phyloP scores from a whole-genome alignment of 2,329 filamentous ascomycete species.

The Zalaria sp. region DNA sequence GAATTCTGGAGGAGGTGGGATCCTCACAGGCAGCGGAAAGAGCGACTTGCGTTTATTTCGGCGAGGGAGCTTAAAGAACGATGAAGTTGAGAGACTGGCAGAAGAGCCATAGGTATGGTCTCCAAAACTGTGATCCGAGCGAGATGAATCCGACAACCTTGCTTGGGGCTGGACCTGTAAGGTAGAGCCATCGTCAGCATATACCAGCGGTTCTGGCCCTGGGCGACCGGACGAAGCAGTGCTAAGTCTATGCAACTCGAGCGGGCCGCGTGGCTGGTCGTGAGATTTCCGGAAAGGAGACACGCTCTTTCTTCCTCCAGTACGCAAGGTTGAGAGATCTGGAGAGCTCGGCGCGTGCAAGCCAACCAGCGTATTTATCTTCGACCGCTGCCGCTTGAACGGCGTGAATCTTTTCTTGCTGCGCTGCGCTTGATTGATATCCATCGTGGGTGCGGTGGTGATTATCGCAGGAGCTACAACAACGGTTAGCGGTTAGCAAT shows the following conservation, averaged over 20 bases:
- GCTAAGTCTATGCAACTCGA: not conserved
- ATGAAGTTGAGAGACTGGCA: conserved; percentile 45
- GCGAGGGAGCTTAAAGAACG: conserved; percentile 70
- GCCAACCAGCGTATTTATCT: conserved; percentile 11
- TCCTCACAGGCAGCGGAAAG: conserved; percentile 78
- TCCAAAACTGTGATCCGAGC: conserved; percentile 58
- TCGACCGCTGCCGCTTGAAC: conserved; percentile 17
- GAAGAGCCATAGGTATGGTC: conserved; percentile 49
- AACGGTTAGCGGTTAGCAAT: no score
- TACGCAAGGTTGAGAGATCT: no score
- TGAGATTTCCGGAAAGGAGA: conserved; percentile 4
- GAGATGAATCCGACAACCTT: conserved; percentile 71
- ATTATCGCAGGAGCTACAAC: conserved; percentile 54
- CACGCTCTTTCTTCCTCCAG: not conserved
- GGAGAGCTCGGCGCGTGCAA: no score
- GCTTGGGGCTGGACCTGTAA: conserved; percentile 46
- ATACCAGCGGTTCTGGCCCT: conserved; percentile 37
- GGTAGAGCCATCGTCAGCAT: conserved; percentile 48
- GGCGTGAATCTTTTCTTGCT: conserved; percentile 6
- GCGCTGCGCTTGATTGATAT: conserved; percentile 19
- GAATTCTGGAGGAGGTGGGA: conserved; percentile 24
- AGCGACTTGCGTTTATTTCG: conserved; percentile 62
- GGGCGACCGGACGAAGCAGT: conserved; percentile 9
- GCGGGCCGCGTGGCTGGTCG: not conserved
- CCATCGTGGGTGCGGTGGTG: conserved; percentile 72